phyloP scores from a whole-genome alignment of 139 green algal species.

The Chlamydomonas sp. region DNA sequence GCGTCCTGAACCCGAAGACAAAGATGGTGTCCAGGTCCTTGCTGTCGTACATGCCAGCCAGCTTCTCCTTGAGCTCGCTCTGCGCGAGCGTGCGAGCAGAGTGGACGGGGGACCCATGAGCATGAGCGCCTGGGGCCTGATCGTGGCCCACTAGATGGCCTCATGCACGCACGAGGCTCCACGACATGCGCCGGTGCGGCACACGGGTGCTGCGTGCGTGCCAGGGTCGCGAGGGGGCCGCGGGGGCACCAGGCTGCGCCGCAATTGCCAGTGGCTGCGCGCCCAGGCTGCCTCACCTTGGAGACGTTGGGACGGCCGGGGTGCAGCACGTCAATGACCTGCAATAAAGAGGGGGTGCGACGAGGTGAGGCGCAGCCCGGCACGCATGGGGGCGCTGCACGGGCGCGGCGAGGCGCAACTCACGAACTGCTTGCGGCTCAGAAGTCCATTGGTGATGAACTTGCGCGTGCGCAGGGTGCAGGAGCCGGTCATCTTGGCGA shows the following conservation, averaged over 20 bases:
- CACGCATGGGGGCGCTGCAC: no score
- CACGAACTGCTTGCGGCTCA: constrained; percentile 89
- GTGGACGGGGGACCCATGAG: not conserved
- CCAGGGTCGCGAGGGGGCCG: not conserved
- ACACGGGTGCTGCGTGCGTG: not conserved
- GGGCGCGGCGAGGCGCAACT: no score
- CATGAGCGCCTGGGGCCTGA: not conserved
- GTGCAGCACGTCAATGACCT: constrained; percentile 97
- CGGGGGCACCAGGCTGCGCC: no score
- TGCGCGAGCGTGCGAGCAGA: constrained; percentile 4
- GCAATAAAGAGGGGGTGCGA: constrained; percentile 11
- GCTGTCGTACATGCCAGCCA: constrained; percentile 92
- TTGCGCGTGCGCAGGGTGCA: constrained; percentile 10
- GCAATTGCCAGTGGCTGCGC: no score
- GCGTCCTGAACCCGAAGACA: constrained; percentile 95
- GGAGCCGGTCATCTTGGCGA: no score
- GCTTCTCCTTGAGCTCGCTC: constrained; percentile 91
- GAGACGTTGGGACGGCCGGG: constrained; percentile 89
- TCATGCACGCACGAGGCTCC: not conserved
- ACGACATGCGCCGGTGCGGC: not conserved
- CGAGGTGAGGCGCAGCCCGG: not conserved
- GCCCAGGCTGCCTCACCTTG: constrained; percentile 62
- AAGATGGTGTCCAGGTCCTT: constrained; percentile 78
- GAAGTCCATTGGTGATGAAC: constrained; percentile 78
- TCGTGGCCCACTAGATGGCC: not conserved